Evolutionary conservation across 257 asterid genomes (phyloP).

Genomic region (Gynochthodes officinalis): DNA sequence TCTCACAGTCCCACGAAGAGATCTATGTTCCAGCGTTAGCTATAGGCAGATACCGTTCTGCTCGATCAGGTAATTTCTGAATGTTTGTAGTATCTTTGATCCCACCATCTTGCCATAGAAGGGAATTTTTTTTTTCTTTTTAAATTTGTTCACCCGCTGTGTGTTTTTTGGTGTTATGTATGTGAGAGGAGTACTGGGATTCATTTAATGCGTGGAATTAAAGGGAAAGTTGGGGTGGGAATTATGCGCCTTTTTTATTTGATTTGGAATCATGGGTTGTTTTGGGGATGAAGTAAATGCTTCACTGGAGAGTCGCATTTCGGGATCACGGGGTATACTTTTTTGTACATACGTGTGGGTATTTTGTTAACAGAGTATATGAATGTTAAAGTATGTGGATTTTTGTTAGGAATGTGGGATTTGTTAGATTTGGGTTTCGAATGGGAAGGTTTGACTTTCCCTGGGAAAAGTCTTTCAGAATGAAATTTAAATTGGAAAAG

Average conservation of each 20-base stretch:
- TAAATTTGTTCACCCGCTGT: background rate
- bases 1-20: slow-evolving; percentile 15
- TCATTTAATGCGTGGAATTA: background rate
- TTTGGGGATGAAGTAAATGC: background rate
- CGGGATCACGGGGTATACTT: slow-evolving; percentile 11
- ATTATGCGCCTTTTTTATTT: background rate
- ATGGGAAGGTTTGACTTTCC: slow-evolving; percentile 15
- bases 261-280: background rate
- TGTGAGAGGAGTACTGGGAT: background rate
- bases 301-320: background rate
- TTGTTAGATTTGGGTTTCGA: slow-evolving; percentile 9
- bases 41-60: background rate
- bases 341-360: background rate
- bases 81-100: too few relatives aligned
- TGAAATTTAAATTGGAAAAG: too few relatives aligned
- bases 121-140: background rate
- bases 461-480: background rate
- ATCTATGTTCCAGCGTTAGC: background rate
- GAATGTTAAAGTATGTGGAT: background rate
- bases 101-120: background rate
- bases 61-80: slow-evolving; percentile 11
- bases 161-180: too few relatives aligned
- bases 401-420: background rate
- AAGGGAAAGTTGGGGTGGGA: background rate
- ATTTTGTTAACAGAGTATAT: background rate